Evolutionary conservation across 2,329 filamentous ascomycete genomes (phyloP).

Genomic region (Paradendryphiella salina): DNA sequence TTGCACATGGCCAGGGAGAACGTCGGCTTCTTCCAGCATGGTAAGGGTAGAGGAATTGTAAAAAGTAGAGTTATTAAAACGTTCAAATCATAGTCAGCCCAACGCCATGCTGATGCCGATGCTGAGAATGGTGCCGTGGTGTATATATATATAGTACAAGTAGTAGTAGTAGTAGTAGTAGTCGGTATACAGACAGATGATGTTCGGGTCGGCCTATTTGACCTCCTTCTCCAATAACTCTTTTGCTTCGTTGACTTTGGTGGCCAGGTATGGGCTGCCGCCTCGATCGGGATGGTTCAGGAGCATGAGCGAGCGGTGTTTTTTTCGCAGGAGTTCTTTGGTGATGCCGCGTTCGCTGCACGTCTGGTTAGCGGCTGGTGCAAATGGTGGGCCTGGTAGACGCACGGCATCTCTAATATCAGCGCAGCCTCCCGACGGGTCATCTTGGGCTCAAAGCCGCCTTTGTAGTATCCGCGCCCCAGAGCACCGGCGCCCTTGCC

Average conservation of each 20-base stretch:
- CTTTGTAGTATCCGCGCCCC: slow-evolving; percentile 95
- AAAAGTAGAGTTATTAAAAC: neutral
- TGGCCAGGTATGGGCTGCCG: slow-evolving; percentile 92
- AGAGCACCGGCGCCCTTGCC: slow-evolving; percentile 70
- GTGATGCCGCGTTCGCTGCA: slow-evolving; percentile 79
- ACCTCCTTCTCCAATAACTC: slow-evolving; percentile 82
- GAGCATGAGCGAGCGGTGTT: slow-evolving; percentile 93
- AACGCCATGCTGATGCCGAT: slow-evolving; percentile 33
- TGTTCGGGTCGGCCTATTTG: slow-evolving; percentile 22
- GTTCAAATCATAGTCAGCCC: slow-evolving; percentile 11
- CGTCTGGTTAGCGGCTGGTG: neutral
- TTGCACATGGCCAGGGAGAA: no score
- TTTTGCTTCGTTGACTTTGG: slow-evolving; percentile 98
- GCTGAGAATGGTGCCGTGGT: slow-evolving; percentile 22
- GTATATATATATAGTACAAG: slow-evolving; percentile 34
- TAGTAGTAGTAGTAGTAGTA: slow-evolving; percentile 7
- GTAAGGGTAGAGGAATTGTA: neutral
- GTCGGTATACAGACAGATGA: slow-evolving; percentile 24
- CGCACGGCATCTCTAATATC: slow-evolving; percentile 86
- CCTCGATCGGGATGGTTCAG: slow-evolving; percentile 97
- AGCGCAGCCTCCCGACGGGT: slow-evolving; percentile 86
- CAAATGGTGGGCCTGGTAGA: slow-evolving; percentile 11
- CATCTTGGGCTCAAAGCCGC: slow-evolving; percentile 97
- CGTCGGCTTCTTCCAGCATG: neutral
- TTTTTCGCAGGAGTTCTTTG: slow-evolving; percentile 93